These are phyloP conservation scores for Marasmius tenuissimus DNA, from an alignment of 1,284 basidiomycete genomes.

Conservation along the genomic window DNA sequence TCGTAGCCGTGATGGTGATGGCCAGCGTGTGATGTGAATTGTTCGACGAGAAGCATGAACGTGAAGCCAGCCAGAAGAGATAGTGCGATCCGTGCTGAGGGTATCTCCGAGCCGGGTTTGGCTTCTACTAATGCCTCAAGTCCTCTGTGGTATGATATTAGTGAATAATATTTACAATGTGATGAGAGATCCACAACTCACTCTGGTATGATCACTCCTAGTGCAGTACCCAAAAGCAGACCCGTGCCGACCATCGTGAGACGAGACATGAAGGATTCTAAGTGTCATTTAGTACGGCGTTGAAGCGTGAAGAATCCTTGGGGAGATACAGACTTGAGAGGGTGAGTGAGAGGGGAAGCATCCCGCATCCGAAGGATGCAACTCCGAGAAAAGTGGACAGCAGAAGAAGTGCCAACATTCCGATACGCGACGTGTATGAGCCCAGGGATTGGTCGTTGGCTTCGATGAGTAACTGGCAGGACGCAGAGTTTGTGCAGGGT, in stretches of 20 bases:
- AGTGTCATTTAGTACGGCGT: background rate
- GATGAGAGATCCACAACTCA: conserved; percentile 36
- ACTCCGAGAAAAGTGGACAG: conserved; percentile 73
- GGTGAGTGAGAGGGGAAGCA: conserved; percentile 71
- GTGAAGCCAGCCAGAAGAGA: conserved; percentile 81
- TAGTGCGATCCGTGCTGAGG: conserved; percentile 62
- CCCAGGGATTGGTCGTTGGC: too few relatives aligned
- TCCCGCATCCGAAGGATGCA: conserved; percentile 73
- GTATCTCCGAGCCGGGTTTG: conserved; percentile 31
- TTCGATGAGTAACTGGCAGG: too few relatives aligned
- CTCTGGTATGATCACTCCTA: conserved; percentile 93
- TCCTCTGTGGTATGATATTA: conserved; percentile 42
- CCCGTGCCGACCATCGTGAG: conserved; percentile 74
- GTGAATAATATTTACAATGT: background rate
- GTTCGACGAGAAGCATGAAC: conserved; percentile 81
- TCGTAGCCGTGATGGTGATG: conserved; percentile 22
- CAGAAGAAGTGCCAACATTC: conserved; percentile 43
- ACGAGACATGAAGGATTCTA: conserved; percentile 45
- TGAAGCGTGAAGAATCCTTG: conserved; percentile 3
- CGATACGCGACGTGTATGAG: background rate
- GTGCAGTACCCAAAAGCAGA: conserved; percentile 84
- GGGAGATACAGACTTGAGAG: conserved; percentile 65
- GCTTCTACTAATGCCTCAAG: conserved; percentile 53
- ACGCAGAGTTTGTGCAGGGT: too few relatives aligned
- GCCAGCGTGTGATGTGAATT: conserved; percentile 41